These are phyloP conservation scores for Spathaspora arborariae DNA, from an alignment of 805 yeast genomes.

Conservation along the genomic window DNA sequence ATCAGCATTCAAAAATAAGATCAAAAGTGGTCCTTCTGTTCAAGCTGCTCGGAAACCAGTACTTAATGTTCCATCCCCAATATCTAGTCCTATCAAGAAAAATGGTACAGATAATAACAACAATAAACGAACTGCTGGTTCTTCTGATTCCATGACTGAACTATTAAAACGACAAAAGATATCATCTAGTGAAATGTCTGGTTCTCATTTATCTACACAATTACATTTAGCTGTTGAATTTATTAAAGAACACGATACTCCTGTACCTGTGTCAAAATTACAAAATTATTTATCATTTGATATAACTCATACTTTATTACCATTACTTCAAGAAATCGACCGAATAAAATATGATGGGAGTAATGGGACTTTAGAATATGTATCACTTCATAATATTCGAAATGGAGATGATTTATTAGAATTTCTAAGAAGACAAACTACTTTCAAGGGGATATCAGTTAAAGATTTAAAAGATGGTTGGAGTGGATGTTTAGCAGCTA, in stretches of 20 bases:
- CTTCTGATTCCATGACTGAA: conserved; percentile 25
- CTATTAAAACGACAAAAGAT: conserved; percentile 32
- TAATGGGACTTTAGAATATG: conserved; percentile 71
- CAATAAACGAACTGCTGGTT: conserved; percentile 13
- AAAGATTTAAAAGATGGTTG: conserved; percentile 87
- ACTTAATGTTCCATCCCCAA: conserved; percentile 14
- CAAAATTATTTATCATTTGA: conserved; percentile 63
- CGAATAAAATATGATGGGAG: conserved; percentile 66
- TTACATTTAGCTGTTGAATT: conserved; percentile 88
- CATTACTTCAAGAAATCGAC: conserved; percentile 70
- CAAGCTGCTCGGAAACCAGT: conserved; percentile 27
- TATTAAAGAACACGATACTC: conserved; percentile 67
- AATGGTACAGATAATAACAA: neutral
- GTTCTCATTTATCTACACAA: conserved; percentile 77
- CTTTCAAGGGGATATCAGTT: conserved; percentile 84
- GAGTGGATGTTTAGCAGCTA: conserved; percentile 81
- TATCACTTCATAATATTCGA: conserved; percentile 84
- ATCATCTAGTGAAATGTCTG: conserved; percentile 23
- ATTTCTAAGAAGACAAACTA: conserved; percentile 72
- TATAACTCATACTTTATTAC: conserved; percentile 60
- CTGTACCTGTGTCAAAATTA: conserved; percentile 63
- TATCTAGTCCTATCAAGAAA: conserved; percentile 6
- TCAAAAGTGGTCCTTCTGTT: conserved; percentile 43
- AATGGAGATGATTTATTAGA: conserved; percentile 72
- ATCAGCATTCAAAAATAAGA: conserved; percentile 43